A percentile compares a stretch with the other conserved stretches of the same genome.
Evolutionary conservation across 345 rosid genomes (phyloP).

Genomic region (Excoecaria agallocha): DNA sequence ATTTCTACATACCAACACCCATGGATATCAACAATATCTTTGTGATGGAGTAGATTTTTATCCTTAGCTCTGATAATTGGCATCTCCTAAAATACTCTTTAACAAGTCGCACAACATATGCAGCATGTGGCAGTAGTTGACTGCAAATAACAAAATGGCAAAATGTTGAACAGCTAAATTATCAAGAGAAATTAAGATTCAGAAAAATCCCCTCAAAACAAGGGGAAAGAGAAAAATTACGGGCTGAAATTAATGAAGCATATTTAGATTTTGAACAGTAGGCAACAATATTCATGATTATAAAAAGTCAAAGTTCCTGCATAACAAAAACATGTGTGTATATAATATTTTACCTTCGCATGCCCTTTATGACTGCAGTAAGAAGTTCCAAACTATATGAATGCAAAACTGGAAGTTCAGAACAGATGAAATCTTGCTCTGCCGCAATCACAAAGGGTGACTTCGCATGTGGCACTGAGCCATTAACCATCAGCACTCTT

Average conservation of each 20-base stretch:
- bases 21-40: conserved; percentile 60
- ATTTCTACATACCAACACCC: conserved; percentile 64
- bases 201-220: background rate
- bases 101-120: conserved; percentile 57
- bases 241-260: background rate
- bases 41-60: conserved; percentile 56
- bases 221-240: background rate
- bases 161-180: conserved; percentile 9
- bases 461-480: conserved; percentile 52
- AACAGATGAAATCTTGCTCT: conserved; percentile 75
- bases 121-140: conserved; percentile 74
- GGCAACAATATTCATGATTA: background rate
- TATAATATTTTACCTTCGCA: conserved; percentile 53
- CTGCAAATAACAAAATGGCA: conserved; percentile 44
- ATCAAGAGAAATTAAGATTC: background rate
- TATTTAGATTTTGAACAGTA: background rate
- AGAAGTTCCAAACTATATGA: conserved; percentile 60
- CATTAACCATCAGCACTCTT: conserved; percentile 76
- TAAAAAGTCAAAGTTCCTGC: background rate
- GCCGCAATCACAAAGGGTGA: conserved; percentile 50
- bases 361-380: conserved; percentile 52
- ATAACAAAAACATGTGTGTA: background rate
- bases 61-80: conserved; percentile 60
- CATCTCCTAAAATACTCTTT: conserved; percentile 66
- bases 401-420: conserved; percentile 79